Evolutionary conservation across 176 grass and related monocot species (phyloP).

Genomic region (Carex pumila): DNA sequence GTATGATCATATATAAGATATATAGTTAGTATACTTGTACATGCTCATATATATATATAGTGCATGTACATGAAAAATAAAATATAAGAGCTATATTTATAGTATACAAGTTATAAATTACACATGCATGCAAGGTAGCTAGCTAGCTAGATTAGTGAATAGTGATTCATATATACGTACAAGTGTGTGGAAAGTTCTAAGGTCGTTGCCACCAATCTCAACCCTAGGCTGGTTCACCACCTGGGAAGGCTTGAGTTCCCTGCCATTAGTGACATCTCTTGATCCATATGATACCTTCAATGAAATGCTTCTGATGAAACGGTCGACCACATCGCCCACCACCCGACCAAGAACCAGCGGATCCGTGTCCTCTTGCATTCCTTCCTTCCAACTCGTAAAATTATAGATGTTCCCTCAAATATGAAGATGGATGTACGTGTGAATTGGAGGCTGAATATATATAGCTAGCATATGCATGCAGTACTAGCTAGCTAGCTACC

Average conservation of each 20-base stretch:
- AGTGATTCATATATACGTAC: slow-evolving; percentile 11
- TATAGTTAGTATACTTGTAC: neutral
- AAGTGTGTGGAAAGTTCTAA: slow-evolving; percentile 59
- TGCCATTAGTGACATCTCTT: slow-evolving; percentile 64
- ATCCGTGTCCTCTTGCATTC: slow-evolving; percentile 21
- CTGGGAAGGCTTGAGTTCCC: slow-evolving; percentile 70
- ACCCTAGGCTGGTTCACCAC: slow-evolving; percentile 44
- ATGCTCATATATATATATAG: neutral
- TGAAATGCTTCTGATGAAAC: slow-evolving; percentile 33
- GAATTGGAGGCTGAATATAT: neutral
- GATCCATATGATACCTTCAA: slow-evolving; percentile 48
- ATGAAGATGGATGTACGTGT: neutral
- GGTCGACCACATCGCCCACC: slow-evolving; percentile 60
- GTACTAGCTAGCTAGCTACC: neutral
- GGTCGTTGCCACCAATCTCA: slow-evolving; percentile 34
- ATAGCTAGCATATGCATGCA: neutral
- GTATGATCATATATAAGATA: neutral
- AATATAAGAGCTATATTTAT: too few species aligned
- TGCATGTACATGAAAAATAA: neutral
- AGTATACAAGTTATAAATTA: neutral
- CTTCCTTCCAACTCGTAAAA: too few species aligned
- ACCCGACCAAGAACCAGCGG: slow-evolving; percentile 60
- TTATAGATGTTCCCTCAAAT: neutral
- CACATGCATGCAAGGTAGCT: too few species aligned
- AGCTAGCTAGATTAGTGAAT: too few species aligned